Evolutionary conservation across 225 moss, liverwort and hornwort species (phyloP), one percentile per base, ranked within the genome.

Genomic region (Marchantia paleacea): DNA sequence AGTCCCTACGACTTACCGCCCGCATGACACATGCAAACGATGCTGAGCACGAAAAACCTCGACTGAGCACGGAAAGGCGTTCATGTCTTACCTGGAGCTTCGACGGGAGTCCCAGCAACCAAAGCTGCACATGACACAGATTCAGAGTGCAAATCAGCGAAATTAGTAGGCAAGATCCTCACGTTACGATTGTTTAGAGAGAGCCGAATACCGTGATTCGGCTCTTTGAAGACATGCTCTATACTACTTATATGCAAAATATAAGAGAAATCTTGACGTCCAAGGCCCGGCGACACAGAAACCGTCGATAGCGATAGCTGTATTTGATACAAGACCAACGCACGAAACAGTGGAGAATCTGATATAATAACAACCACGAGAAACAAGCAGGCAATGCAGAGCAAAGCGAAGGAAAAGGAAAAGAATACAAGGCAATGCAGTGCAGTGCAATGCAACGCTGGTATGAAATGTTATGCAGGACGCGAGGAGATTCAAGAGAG

Each of bases 81-180:
- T 29, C 13, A 31, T 16, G 13, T 29, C 16, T 12, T 68, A 68
- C 68, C 68, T 73, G 73, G 49, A 51, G 50, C 7, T 2, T 49
- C 51, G 11, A 19, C 7, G 29, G 69, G 73, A 73, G 73, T 51
- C 18, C 73, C 73, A 73, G 25, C 73, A 22, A 73, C 73, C 20
- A 73, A 73, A 20, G 73, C 73, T 73, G 73, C 73, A 68, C 11
- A 31, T 22, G 52, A 1, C 4, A 49, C 51, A 51, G 52, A 24
- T 18, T 11, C 6, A 7, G 24, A 24, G 20, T 3, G 29, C 14
- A n/a, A 24, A 72, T 11, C 22, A 48, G 49, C 18, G n/a, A 12
- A 48, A 22, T 48, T 18, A 0, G 18, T 6, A 6, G 1, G 12
- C 19, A 51, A 7, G 26, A 72, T 48, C 14, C 12, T 20, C 12